Conservation (phyloP, 352 stramenopile genomes). For the Phytopythium chamaehyphon region DNA sequence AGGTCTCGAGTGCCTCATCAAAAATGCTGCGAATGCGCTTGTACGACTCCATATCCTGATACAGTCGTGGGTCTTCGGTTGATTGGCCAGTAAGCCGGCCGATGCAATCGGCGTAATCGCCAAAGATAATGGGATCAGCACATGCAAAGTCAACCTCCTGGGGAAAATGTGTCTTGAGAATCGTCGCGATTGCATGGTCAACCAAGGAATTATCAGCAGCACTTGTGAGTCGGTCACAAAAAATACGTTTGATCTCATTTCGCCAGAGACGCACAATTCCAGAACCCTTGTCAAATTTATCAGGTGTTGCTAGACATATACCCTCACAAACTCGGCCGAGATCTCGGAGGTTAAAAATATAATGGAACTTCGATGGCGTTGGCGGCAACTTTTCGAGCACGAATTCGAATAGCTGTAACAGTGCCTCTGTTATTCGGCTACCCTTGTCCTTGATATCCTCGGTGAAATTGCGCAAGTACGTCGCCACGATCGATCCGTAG, state of each 20-base stretch:
- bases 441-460: constrained; percentile 77
- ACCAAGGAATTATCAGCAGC: constrained; percentile 84
- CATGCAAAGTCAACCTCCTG: constrained; percentile 64
- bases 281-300: constrained; percentile 71
- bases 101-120: constrained; percentile 90
- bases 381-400: constrained; percentile 90
- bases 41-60: constrained; percentile 93
- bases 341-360: constrained; percentile 97
- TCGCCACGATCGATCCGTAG: constrained; percentile 91
- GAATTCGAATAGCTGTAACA: constrained; percentile 89
- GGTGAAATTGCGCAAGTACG: constrained; percentile 87
- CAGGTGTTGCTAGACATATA: constrained; percentile 90
- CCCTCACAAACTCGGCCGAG: constrained; percentile 93
- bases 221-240: constrained; percentile 91
- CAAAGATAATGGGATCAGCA: constrained; percentile 87
- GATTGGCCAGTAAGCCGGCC: constrained; percentile 56
- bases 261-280: constrained; percentile 89
- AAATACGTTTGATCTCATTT: constrained; percentile 92
- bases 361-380: constrained; percentile 95
- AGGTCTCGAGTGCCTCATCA: constrained; percentile 91
- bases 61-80: constrained; percentile 86
- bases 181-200: constrained; percentile 62
- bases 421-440: constrained; percentile 78
- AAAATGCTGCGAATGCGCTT: constrained; percentile 90
- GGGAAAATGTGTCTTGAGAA: constrained; percentile 72